Percentiles rank a stretch among this genome's conserved stretches.
phyloP scores from a whole-genome alignment of 2,329 filamentous ascomycete genomes.

The Tolypocladium capitatum region DNA sequence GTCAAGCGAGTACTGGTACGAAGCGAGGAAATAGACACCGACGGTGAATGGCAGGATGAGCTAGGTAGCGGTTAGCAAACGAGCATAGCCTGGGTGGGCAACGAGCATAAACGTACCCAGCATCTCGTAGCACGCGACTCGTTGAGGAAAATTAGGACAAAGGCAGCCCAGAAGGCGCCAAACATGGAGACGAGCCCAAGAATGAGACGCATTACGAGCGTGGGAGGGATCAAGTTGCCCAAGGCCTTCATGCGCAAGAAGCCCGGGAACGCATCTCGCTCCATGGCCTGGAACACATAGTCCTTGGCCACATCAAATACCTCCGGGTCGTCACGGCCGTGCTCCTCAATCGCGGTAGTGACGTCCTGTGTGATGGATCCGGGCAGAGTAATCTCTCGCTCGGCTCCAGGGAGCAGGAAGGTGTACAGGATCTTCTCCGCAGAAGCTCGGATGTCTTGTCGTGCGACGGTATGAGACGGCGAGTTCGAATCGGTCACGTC shows the following conservation, averaged over 20 bases:
- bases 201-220: constrained; percentile 73
- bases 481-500: constrained; percentile 66
- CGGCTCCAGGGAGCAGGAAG: constrained; percentile 84
- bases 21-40: constrained; percentile 75
- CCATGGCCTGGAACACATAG: constrained; percentile 99
- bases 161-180: constrained; percentile 85
- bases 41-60: constrained; percentile 81
- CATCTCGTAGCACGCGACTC: constrained; percentile 59
- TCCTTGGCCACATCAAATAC: constrained; percentile 97
- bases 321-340: constrained; percentile 87
- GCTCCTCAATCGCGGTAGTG: constrained; percentile 76
- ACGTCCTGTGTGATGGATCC: constrained; percentile 78
- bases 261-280: constrained; percentile 94
- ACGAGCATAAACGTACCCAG: constrained; percentile 52
- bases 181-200: constrained; percentile 74
- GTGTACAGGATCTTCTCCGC: constrained; percentile 99
- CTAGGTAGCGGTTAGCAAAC: constrained; percentile 17
- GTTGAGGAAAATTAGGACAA: constrained; percentile 84
- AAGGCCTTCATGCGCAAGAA: constrained; percentile 91
- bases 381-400: constrained; percentile 89
- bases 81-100: constrained; percentile 4
- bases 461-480: constrained; percentile 68
- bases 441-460: constrained; percentile 80
- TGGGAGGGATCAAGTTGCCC: constrained; percentile 87
- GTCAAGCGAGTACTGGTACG: constrained; percentile 92